These are phyloP conservation scores for Patellifolia procumbens DNA, from an alignment of 179 eudicot genomes.

Conservation along the genomic window DNA sequence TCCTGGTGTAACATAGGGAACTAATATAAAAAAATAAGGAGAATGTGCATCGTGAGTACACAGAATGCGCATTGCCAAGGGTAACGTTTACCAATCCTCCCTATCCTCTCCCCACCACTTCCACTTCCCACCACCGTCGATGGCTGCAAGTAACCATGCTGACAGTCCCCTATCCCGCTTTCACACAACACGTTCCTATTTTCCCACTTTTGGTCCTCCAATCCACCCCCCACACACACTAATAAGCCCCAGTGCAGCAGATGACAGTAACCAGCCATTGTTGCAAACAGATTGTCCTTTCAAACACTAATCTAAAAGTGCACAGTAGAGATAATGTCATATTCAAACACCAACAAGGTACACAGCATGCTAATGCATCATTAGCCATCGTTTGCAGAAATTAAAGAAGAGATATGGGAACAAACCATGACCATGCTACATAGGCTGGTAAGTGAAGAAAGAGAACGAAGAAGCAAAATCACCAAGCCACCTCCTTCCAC, in stretches of 20 bases:
- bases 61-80: background rate
- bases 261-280: too few species aligned
- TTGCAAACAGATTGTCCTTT: background rate
- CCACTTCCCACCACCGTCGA: background rate
- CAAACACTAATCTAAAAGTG: background rate
- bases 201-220: too few species aligned
- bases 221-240: too few species aligned
- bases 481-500: slow-evolving; percentile 72
- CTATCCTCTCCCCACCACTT: too few species aligned
- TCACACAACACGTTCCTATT: background rate
- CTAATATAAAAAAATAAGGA: background rate
- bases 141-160: background rate
- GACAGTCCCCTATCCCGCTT: background rate
- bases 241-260: too few species aligned
- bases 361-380: background rate
- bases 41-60: background rate
- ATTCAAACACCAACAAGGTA: background rate
- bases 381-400: background rate
- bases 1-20: background rate
- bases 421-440: slow-evolving; percentile 68
- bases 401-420: background rate
- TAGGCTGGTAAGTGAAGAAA: slow-evolving; percentile 61
- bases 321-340: background rate
- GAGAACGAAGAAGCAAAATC: slow-evolving; percentile 52
- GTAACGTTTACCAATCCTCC: too few species aligned